phyloP scores from a whole-genome alignment of 2,329 filamentous ascomycete species.

The Aureobasidium sp. region DNA sequence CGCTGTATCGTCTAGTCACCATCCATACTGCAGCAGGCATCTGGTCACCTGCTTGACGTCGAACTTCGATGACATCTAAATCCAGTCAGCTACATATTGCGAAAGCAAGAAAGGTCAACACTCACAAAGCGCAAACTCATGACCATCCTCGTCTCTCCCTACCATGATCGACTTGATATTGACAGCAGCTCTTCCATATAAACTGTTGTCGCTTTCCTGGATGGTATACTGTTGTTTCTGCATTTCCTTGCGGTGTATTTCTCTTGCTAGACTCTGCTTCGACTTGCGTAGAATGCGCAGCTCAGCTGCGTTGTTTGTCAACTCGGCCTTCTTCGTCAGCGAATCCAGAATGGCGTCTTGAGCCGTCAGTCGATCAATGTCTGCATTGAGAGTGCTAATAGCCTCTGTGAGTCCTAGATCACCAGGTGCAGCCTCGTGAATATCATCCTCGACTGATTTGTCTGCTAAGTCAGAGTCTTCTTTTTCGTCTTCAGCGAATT shows the following conservation, averaged over 20 bases:
- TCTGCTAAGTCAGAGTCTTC: conserved; percentile 55
- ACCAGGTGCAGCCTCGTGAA: conserved; percentile 89
- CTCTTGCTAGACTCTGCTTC: conserved; percentile 83
- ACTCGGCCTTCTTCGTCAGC: conserved; percentile 83
- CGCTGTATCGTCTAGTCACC: conserved; percentile 87
- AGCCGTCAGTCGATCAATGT: conserved; percentile 80
- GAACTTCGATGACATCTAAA: conserved; percentile 77
- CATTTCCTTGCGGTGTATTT: conserved; percentile 88
- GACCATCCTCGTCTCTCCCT: conserved; percentile 82
- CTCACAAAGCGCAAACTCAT: conserved; percentile 80
- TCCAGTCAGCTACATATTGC: conserved; percentile 20
- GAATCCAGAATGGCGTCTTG: conserved; percentile 91
- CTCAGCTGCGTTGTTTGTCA: conserved; percentile 95
- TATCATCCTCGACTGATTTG: conserved; percentile 66
- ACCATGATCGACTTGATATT: conserved; percentile 91
- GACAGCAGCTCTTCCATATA: conserved; percentile 85
- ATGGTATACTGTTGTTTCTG: conserved; percentile 95
- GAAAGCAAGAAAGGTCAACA: conserved; percentile 5
- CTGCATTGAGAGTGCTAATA: conserved; percentile 76
- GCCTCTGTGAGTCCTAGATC: conserved; percentile 91
- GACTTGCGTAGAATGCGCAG: conserved; percentile 88
- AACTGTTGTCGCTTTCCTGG: conserved; percentile 94
- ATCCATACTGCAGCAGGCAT: conserved; percentile 96
- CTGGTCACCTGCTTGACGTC: conserved; percentile 82
- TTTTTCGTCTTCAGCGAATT: conserved; percentile 76